phyloP scores from a whole-genome alignment of 352 stramenopile species.

The Peronospora farinosa region DNA sequence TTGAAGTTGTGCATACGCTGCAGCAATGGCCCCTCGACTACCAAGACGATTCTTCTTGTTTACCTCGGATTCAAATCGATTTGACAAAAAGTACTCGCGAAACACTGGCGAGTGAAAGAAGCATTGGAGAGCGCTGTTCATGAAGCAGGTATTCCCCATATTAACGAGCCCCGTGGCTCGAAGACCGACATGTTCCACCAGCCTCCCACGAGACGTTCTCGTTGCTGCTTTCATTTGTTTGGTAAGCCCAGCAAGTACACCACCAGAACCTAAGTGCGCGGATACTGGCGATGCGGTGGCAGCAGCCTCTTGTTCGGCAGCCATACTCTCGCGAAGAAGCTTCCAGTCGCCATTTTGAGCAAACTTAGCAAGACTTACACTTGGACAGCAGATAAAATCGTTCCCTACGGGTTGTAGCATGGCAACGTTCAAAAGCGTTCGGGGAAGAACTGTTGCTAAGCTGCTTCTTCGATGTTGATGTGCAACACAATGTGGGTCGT shows the following conservation, averaged over 20 bases:
- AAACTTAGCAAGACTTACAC: slow-evolving; percentile 29
- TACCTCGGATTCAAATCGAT: slow-evolving; percentile 87
- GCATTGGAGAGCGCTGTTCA: slow-evolving; percentile 89
- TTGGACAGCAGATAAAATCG: slow-evolving; percentile 45
- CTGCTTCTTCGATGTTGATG: slow-evolving; percentile 22
- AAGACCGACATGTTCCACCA: slow-evolving; percentile 32
- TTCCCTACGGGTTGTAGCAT: slow-evolving; percentile 57
- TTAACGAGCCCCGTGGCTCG: slow-evolving; percentile 68
- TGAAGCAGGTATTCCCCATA: slow-evolving; percentile 86
- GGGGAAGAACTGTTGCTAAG: slow-evolving; percentile 19
- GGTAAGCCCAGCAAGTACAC: slow-evolving; percentile 27
- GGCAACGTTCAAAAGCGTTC: slow-evolving; percentile 30
- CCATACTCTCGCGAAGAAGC: slow-evolving; percentile 21
- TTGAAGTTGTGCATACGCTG: slow-evolving; percentile 82
- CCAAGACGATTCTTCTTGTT: slow-evolving; percentile 93
- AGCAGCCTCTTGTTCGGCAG: slow-evolving; percentile 24
- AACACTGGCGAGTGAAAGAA: slow-evolving; percentile 92
- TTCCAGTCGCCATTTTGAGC: slow-evolving; percentile 32
- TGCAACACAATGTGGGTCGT: slow-evolving; percentile 19
- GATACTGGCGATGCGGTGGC: slow-evolving; percentile 11
- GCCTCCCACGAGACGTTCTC: slow-evolving; percentile 28
- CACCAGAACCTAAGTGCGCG: slow-evolving; percentile 8
- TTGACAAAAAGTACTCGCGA: slow-evolving; percentile 92
- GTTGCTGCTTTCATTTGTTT: slow-evolving; percentile 31
- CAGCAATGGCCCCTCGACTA: slow-evolving; percentile 86